Evolutionary conservation across 352 stramenopile species (phyloP).

Genomic region (Pythium chondricola): DNA sequence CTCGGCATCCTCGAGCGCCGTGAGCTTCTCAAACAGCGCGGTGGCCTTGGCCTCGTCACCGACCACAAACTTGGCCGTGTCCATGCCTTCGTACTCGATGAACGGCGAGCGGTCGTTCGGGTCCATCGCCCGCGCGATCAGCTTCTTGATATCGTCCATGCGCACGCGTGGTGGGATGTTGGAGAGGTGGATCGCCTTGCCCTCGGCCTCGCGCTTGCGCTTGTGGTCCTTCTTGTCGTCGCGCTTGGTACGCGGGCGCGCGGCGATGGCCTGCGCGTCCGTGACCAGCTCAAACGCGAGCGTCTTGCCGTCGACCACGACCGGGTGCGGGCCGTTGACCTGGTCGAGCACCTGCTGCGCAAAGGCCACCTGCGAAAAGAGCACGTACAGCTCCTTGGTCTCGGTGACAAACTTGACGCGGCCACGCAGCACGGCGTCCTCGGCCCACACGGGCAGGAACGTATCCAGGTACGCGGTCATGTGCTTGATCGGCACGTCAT

Average conservation of each 20-base stretch:
- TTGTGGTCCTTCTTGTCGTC: constrained; percentile 56
- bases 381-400: constrained; percentile 65
- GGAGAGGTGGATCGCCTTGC: constrained; percentile 78
- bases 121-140: constrained; percentile 51
- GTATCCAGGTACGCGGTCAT: constrained; percentile 70
- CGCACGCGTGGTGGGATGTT: constrained; percentile 68
- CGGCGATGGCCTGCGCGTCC: constrained; percentile 62
- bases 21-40: constrained; percentile 70
- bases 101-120: constrained; percentile 47
- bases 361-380: constrained; percentile 68
- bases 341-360: constrained; percentile 53
- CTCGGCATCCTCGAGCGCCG: constrained; percentile 41
- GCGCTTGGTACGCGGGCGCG: constrained; percentile 47
- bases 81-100: constrained; percentile 78
- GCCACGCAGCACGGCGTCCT: constrained; percentile 54
- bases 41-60: constrained; percentile 34
- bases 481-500: constrained; percentile 69
- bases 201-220: constrained; percentile 59
- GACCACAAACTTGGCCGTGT: constrained; percentile 67
- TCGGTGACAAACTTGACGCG: constrained; percentile 67
- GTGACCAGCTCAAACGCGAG: constrained; percentile 75
- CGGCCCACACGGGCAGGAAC: constrained; percentile 62
- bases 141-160: constrained; percentile 81
- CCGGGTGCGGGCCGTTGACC: constrained; percentile 21
- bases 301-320: constrained; percentile 57